Percentiles rank a stretch among this genome's conserved stretches.
Conservation (phyloP, 2,329 filamentous ascomycete genomes). For the Colletotrichum gigasporum region DNA sequence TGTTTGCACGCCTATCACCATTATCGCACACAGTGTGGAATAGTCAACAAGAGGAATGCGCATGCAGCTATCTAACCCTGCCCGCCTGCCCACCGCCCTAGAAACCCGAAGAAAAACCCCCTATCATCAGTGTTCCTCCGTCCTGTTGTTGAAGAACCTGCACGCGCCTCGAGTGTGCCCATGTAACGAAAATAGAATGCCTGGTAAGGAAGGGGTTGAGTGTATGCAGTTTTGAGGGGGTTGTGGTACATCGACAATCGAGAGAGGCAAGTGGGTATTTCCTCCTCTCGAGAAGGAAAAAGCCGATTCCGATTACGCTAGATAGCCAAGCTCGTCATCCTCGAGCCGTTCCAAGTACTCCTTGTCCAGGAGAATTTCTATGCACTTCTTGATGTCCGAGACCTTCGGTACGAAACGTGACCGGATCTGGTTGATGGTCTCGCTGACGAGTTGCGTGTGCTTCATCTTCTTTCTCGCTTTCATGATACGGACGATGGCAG, state of each 20-base stretch:
- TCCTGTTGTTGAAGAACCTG: slow-evolving; percentile 23
- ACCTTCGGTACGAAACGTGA: slow-evolving; percentile 93
- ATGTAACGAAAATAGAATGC: slow-evolving; percentile 20
- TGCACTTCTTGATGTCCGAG: slow-evolving; percentile 98
- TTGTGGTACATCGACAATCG: slow-evolving; percentile 29
- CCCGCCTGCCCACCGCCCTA: slow-evolving; percentile 17
- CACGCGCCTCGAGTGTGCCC: slow-evolving; percentile 23
- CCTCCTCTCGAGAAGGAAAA: slow-evolving; percentile 25
- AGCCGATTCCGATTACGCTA: slow-evolving; percentile 69
- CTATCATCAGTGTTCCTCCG: slow-evolving; percentile 21
- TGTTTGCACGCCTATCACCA: too few species aligned
- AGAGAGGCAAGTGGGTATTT: slow-evolving; percentile 27
- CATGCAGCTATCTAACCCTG: slow-evolving; percentile 28
- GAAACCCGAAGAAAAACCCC: slow-evolving; percentile 26
- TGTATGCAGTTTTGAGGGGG: slow-evolving; percentile 31
- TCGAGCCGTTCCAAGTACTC: slow-evolving; percentile 97
- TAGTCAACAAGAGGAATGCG: slow-evolving; percentile 20
- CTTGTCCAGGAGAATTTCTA: slow-evolving; percentile 98
- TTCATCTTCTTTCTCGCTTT: slow-evolving; percentile 99
- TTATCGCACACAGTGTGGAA: background rate
- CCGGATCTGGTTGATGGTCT: slow-evolving; percentile 95
- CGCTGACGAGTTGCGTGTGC: slow-evolving; percentile 91
- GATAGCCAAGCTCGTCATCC: slow-evolving; percentile 92
- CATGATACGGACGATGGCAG: slow-evolving; percentile 99
- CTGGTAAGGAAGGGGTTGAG: slow-evolving; percentile 14